Conservation (phyloP, 192 early-diverging fungal genomes). For the Thoreauomyces humboldtii region DNA sequence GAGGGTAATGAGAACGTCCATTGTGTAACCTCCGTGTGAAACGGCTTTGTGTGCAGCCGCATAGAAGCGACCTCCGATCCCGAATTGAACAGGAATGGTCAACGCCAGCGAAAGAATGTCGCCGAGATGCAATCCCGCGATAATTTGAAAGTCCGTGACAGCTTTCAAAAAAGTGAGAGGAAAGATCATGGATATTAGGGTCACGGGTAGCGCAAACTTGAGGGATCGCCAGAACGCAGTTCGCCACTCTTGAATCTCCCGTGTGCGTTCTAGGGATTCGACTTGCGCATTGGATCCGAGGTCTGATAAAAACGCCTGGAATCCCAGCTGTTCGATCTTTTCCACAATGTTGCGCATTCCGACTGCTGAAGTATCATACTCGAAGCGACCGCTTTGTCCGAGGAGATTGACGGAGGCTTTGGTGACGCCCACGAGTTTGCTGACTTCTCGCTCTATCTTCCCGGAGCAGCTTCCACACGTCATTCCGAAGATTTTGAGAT, state of each 20-base stretch:
- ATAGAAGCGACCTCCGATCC: constrained; percentile 79
- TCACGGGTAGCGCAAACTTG: constrained; percentile 78
- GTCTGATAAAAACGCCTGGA: constrained; percentile 69
- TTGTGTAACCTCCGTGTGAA: constrained; percentile 80
- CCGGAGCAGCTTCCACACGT: constrained; percentile 78
- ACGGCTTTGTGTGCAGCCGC: constrained; percentile 73
- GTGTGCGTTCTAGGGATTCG: constrained; percentile 81
- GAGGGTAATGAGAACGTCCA: constrained; percentile 90
- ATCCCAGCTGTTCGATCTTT: constrained; percentile 77
- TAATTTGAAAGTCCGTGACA: constrained; percentile 32
- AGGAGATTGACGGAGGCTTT: constrained; percentile 72
- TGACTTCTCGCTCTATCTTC: constrained; percentile 70
- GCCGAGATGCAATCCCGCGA: constrained; percentile 66
- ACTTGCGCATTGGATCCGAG: constrained; percentile 71
- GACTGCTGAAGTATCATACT: constrained; percentile 60
- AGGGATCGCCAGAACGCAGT: constrained; percentile 62
- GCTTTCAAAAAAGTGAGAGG: constrained; percentile 43
- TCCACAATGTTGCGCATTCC: constrained; percentile 80
- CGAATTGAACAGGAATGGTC: constrained; percentile 93
- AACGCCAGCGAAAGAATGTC: constrained; percentile 68
- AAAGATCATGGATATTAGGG: constrained; percentile 74
- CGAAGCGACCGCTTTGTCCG: constrained; percentile 70
- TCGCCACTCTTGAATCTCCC: constrained; percentile 83
- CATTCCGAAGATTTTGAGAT: constrained; percentile 95
- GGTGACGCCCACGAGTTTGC: constrained; percentile 55